Evolutionary conservation across 768 basidiomycete species (phyloP).

Genomic region (Psilocybe cyanescens): DNA sequence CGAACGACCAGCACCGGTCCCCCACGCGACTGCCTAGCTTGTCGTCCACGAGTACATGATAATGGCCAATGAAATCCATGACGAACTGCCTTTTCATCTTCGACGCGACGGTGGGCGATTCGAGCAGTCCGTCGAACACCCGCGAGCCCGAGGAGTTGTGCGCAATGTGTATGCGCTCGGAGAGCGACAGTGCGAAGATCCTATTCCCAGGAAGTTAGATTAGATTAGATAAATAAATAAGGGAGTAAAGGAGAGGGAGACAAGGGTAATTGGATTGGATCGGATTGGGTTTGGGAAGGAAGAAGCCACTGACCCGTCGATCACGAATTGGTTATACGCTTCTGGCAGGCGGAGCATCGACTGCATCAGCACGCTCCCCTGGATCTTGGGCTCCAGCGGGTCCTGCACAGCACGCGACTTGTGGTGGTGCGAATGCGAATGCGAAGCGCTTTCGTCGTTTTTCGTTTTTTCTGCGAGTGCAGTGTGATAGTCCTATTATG

Average conservation of each 20-base stretch:
- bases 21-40: constrained; percentile 89
- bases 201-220: constrained; percentile 36
- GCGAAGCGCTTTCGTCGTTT: constrained; percentile 5
- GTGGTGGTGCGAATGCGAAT: constrained; percentile 19
- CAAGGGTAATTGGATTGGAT: no score
- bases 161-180: constrained; percentile 57
- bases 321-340: constrained; percentile 68
- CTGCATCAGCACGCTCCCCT: constrained; percentile 87
- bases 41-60: constrained; percentile 83
- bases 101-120: constrained; percentile 63
- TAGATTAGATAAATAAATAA: neutral
- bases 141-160: constrained; percentile 70
- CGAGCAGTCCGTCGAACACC: constrained; percentile 78
- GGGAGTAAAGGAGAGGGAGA: no score
- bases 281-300: no score
- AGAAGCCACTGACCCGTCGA: constrained; percentile 59
- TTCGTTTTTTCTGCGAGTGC: constrained; percentile 11
- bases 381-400: constrained; percentile 68
- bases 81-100: constrained; percentile 76
- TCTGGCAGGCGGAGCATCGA: constrained; percentile 72
- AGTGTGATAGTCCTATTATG: constrained; percentile 31
- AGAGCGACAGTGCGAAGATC: constrained; percentile 56
- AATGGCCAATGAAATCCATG: constrained; percentile 76
- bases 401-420: constrained; percentile 26
- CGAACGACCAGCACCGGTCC: constrained; percentile 88